phyloP scores from a whole-genome alignment of 768 basidiomycete genomes.

The Rhodotorula sphaerocarpa region DNA sequence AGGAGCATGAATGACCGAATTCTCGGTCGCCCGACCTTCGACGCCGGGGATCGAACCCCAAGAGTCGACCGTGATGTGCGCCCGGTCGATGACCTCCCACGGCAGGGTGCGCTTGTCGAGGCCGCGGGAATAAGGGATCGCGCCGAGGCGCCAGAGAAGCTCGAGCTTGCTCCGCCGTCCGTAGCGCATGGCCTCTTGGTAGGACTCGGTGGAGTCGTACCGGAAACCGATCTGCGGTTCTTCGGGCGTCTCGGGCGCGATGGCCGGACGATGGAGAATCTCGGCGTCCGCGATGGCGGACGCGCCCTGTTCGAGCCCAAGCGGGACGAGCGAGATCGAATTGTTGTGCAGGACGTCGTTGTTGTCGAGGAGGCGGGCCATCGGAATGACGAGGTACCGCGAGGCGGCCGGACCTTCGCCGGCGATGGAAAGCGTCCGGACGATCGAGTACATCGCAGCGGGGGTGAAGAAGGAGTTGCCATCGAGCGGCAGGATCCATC shows the following conservation, averaged over 20 bases:
- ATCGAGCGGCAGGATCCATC: constrained; percentile 41
- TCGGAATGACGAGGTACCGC: constrained; percentile 38
- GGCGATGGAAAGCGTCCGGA: constrained; percentile 33
- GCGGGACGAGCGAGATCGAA: constrained; percentile 27
- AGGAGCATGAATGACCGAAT: constrained; percentile 24
- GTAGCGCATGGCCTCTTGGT: constrained; percentile 40
- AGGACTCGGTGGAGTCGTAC: constrained; percentile 38
- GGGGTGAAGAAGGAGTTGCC: constrained; percentile 42
- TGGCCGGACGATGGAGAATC: constrained; percentile 10
- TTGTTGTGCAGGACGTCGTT: constrained; percentile 34
- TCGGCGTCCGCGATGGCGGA: constrained; percentile 30
- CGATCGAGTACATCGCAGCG: constrained; percentile 37
- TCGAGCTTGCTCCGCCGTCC: constrained; percentile 41
- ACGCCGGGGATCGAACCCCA: constrained; percentile 36
- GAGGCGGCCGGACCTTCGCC: constrained; percentile 34
- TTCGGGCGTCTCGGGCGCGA: constrained; percentile 37
- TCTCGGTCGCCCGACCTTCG: constrained; percentile 12
- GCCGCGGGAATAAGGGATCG: constrained; percentile 38
- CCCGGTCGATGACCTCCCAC: constrained; percentile 40
- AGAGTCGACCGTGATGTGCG: constrained; percentile 34
- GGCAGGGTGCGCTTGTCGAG: constrained; percentile 38
- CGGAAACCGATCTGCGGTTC: constrained; percentile 42
- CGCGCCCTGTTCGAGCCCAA: constrained; percentile 15
- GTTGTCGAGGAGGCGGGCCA: constrained; percentile 40
- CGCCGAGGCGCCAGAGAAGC: constrained; percentile 41